Evolutionary conservation across 768 basidiomycete genomes (phyloP).

Genomic region (Leucocoprinus birnbaumii): DNA sequence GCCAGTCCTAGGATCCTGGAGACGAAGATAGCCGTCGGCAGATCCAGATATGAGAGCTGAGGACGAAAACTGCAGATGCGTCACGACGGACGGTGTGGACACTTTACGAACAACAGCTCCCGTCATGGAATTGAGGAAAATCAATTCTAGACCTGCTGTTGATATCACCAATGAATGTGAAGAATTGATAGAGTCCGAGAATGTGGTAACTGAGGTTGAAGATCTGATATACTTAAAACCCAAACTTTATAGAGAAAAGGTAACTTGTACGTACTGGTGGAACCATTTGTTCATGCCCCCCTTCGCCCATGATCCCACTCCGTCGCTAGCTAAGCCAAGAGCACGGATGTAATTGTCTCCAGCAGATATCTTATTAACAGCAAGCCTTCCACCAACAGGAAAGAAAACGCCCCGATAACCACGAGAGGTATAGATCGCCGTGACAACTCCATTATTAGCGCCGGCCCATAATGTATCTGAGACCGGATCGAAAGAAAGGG

Average conservation of each 20-base stretch:
- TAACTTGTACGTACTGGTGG: slow-evolving; percentile 47
- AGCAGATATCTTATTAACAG: slow-evolving; percentile 71
- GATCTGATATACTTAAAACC: slow-evolving; percentile 20
- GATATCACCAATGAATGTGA: slow-evolving; percentile 61
- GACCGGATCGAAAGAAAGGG: slow-evolving; percentile 86
- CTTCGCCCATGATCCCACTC: slow-evolving; percentile 79
- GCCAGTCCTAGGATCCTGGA: slow-evolving; percentile 68
- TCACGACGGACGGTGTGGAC: slow-evolving; percentile 52
- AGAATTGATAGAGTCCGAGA: slow-evolving; percentile 46
- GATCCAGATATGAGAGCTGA: slow-evolving; percentile 66
- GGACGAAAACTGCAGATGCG: slow-evolving; percentile 65
- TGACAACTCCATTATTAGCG: slow-evolving; percentile 63
- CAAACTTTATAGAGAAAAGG: neutral
- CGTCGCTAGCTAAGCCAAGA: slow-evolving; percentile 52
- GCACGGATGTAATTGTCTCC: slow-evolving; percentile 81
- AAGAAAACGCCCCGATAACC: slow-evolving; percentile 72
- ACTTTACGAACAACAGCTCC: slow-evolving; percentile 62
- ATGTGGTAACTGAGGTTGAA: slow-evolving; percentile 32
- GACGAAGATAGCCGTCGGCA: slow-evolving; percentile 69
- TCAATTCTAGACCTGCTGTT: slow-evolving; percentile 55
- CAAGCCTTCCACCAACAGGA: slow-evolving; percentile 62
- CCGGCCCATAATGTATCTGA: slow-evolving; percentile 92
- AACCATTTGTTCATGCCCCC: slow-evolving; percentile 87
- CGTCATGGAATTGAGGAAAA: slow-evolving; percentile 71
- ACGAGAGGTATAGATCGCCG: slow-evolving; percentile 61